These are phyloP conservation scores for Coemansia sp. DNA, from an alignment of 192 early-diverging fungal species.

Conservation along the genomic window DNA sequence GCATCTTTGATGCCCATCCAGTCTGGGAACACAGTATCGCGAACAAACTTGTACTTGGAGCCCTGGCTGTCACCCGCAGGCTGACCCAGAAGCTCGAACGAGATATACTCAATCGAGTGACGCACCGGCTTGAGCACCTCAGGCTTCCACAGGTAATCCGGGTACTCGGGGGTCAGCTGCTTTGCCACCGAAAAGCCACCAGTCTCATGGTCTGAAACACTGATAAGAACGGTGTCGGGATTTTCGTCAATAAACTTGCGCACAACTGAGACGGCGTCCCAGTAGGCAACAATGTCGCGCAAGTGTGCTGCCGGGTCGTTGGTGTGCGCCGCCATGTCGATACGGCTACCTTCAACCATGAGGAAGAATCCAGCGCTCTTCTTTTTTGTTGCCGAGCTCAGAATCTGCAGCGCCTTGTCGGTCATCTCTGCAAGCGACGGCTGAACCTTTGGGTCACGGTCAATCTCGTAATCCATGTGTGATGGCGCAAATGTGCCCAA, in stretches of 20 bases:
- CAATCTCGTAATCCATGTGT: slow-evolving; percentile 94
- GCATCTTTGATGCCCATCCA: slow-evolving; percentile 73
- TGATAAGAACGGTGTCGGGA: slow-evolving; percentile 88
- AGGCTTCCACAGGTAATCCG: slow-evolving; percentile 88
- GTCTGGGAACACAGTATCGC: slow-evolving; percentile 59
- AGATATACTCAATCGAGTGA: slow-evolving; percentile 65
- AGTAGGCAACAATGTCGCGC: slow-evolving; percentile 89
- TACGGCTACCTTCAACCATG: slow-evolving; percentile 95
- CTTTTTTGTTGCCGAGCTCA: slow-evolving; percentile 55
- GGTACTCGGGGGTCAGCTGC: slow-evolving; percentile 68
- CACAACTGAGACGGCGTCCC: slow-evolving; percentile 69
- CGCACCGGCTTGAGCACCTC: slow-evolving; percentile 65
- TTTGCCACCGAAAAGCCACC: slow-evolving; percentile 85
- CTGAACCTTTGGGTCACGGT: slow-evolving; percentile 62
- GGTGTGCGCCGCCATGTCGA: slow-evolving; percentile 95
- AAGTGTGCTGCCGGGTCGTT: slow-evolving; percentile 93
- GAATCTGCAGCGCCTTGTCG: slow-evolving; percentile 70
- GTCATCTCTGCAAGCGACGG: slow-evolving; percentile 87
- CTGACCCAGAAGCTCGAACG: slow-evolving; percentile 25
- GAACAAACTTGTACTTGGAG: slow-evolving; percentile 40
- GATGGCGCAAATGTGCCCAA: slow-evolving; percentile 76
- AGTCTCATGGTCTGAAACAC: slow-evolving; percentile 94
- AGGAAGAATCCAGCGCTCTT: slow-evolving; percentile 82
- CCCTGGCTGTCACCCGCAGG: slow-evolving; percentile 1
- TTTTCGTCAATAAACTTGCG: slow-evolving; percentile 75